Percentiles rank a stretch among this genome's conserved stretches.
These are phyloP conservation scores for Coprinopsis sp. DNA, from an alignment of 768 basidiomycete species.

Conservation along the genomic window DNA sequence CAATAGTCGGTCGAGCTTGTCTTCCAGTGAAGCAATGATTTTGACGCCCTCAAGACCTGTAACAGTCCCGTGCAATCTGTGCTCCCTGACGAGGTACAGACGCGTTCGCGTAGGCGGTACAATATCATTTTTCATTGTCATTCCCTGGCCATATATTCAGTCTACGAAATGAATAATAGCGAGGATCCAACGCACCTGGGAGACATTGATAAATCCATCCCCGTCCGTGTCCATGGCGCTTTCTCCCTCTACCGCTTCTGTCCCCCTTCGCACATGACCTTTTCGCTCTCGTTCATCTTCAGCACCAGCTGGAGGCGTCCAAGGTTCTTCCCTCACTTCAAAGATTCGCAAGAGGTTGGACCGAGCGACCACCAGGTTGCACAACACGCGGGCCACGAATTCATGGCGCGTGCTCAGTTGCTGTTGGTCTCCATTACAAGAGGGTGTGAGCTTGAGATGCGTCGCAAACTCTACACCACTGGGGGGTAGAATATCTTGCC, in stretches of 20 bases:
- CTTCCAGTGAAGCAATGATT: conserved; percentile 71
- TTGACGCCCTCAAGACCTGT: conserved; percentile 81
- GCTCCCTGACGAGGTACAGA: conserved; percentile 76
- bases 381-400: conserved; percentile 50
- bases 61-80: conserved; percentile 80
- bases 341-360: conserved; percentile 81
- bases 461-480: conserved; percentile 81
- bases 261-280: conserved; percentile 53
- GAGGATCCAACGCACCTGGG: conserved; percentile 58
- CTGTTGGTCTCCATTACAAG: conserved; percentile 38
- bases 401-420: conserved; percentile 36
- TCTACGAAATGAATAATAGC: conserved; percentile 17
- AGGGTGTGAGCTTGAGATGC: conserved; percentile 65
- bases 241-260: conserved; percentile 74
- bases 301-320: conserved; percentile 45
- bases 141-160: conserved; percentile 5
- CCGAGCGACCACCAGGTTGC: conserved; percentile 87
- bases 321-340: conserved; percentile 73
- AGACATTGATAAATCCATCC: conserved; percentile 76
- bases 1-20: conserved; percentile 83
- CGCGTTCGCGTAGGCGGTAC: conserved; percentile 54
- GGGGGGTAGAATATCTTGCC: conserved; percentile 76
- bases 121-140: conserved; percentile 34
- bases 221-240: conserved; percentile 74
- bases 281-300: conserved; percentile 61